phyloP scores from a whole-genome alignment of 2,329 filamentous ascomycete species.

The Fusarium sp. region DNA sequence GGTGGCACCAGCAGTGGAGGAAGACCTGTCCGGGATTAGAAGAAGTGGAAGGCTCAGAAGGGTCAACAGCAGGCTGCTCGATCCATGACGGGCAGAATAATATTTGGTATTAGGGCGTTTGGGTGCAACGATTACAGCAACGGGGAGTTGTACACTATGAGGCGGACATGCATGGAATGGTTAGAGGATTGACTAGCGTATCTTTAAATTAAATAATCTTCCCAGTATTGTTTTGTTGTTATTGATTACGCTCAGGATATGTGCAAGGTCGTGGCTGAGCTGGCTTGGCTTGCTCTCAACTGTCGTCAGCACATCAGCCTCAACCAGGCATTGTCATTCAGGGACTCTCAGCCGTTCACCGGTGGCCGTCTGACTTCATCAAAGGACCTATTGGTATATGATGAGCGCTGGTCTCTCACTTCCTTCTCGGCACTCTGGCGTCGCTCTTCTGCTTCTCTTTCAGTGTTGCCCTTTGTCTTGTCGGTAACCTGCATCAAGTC shows the following conservation, averaged over 20 bases:
- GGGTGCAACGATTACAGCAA: constrained; percentile 5
- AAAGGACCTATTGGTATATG: not conserved
- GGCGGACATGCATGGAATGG: not conserved
- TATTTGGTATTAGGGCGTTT: constrained; percentile 10
- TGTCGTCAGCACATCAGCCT: not conserved
- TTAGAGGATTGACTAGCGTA: constrained; percentile 9
- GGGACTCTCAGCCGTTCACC: not conserved
- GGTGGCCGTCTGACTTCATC: not conserved
- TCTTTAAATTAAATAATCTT: not conserved
- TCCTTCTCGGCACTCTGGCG: not conserved
- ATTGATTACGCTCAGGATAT: not conserved
- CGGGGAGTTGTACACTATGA: constrained; percentile 19
- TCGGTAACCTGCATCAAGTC: constrained; percentile 1
- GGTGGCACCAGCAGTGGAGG: constrained; percentile 21
- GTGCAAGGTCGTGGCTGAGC: not conserved
- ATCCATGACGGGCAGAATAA: constrained; percentile 27
- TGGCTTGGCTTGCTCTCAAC: not conserved
- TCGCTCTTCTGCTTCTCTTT: constrained; percentile 23
- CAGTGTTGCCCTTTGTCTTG: constrained; percentile 3
- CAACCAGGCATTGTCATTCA: not conserved
- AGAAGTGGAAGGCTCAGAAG: constrained; percentile 52
- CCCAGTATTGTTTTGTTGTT: not conserved
- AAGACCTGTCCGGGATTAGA: constrained; percentile 42
- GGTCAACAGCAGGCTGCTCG: constrained; percentile 49
- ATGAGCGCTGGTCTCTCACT: not conserved